phyloP scores from a whole-genome alignment of 1,139 yeast genomes.

The Suhomyces coccinellae region DNA sequence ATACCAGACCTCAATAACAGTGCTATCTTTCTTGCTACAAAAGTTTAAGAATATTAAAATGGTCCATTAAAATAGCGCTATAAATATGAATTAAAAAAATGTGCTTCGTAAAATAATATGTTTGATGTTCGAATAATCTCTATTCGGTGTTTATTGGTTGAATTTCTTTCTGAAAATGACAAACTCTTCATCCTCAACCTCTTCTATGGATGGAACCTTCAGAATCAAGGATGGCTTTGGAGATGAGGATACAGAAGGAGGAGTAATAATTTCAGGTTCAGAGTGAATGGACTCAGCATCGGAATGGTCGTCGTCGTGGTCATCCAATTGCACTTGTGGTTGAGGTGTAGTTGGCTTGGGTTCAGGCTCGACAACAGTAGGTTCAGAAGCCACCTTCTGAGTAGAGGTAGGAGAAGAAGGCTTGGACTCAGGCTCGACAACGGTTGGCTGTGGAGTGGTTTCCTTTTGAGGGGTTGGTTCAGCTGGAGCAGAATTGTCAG shows the following conservation, averaged over 20 bases:
- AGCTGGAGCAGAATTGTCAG: not conserved
- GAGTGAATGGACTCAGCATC: conserved; percentile 6
- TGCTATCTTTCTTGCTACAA: no score
- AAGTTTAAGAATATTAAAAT: no score
- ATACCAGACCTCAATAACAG: no score
- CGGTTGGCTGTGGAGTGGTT: no score
- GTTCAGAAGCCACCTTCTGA: not conserved
- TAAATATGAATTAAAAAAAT: not conserved
- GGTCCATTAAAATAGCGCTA: not conserved
- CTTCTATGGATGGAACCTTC: conserved; percentile 36
- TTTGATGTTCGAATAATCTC: not conserved
- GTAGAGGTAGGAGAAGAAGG: no score
- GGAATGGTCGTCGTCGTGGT: conserved; percentile 10
- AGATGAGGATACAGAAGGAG: conserved; percentile 16
- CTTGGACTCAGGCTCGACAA: no score
- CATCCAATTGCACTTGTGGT: no score
- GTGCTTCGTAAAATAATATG: not conserved
- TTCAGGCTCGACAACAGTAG: not conserved
- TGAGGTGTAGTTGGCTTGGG: not conserved
- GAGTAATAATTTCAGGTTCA: not conserved
- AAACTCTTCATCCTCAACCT: conserved; percentile 49
- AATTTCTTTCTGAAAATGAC: conserved; percentile 43
- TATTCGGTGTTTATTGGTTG: conserved; percentile 19
- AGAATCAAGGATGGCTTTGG: conserved; percentile 15
- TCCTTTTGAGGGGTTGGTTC: not conserved